phyloP scores from a whole-genome alignment of 345 rosid genomes.

The Gossypium rotundifolium region DNA sequence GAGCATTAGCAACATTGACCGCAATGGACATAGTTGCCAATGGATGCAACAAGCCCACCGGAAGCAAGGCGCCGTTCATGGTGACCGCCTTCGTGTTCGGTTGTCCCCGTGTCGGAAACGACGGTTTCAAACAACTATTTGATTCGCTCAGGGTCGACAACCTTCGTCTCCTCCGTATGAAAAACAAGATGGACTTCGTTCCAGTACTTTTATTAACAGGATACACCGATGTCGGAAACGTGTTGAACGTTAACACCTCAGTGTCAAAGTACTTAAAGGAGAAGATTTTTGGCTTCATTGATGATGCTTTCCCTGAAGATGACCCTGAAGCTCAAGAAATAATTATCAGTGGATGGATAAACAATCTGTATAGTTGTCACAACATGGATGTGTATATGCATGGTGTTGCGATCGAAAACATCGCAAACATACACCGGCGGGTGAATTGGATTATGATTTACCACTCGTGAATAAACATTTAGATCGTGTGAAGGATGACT shows the following conservation, averaged over 20 bases:
- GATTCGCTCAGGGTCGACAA: constrained; percentile 18
- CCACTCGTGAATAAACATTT: too few species aligned
- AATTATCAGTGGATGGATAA: not conserved
- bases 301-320: too few species aligned
- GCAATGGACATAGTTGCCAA: constrained; percentile 55
- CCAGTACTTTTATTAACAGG: constrained; percentile 21
- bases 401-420: too few species aligned
- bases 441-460: too few species aligned
- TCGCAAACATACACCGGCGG: too few species aligned
- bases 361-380: too few species aligned
- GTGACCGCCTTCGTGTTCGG: constrained; percentile 54
- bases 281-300: too few species aligned
- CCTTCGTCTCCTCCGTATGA: constrained; percentile 38
- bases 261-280: constrained; percentile 38
- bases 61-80: constrained; percentile 22
- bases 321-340: rapidly evolving
- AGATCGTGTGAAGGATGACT: too few species aligned
- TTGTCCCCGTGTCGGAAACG: constrained; percentile 60
- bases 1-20: constrained; percentile 47
- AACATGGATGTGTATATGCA: too few species aligned
- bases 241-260: constrained; percentile 44
- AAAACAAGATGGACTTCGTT: constrained; percentile 42
- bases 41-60: constrained; percentile 33
- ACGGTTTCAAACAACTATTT: constrained; percentile 34
- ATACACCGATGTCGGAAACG: constrained; percentile 55